phyloP scores from a whole-genome alignment of 164 flowering plant genomes.

The Nymphaea thermarum region DNA sequence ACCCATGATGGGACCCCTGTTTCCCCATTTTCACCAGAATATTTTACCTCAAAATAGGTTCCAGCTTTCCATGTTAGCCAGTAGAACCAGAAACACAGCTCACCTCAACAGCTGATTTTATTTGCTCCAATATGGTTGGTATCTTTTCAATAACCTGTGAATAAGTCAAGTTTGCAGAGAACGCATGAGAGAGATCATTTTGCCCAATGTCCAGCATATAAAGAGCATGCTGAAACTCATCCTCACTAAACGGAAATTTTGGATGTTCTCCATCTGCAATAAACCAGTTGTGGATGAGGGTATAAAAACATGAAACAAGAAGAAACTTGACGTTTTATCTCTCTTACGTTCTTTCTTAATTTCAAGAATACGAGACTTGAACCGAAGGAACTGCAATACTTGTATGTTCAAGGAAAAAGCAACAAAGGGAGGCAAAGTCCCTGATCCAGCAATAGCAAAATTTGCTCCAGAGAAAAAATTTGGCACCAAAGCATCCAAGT shows the following conservation, averaged over 20 bases:
- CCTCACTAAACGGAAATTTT: conserved; percentile 16
- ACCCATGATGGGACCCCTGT: too few species aligned
- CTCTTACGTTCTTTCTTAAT: conserved; percentile 19
- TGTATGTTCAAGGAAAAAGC: conserved; percentile 36
- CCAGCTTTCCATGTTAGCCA: background rate
- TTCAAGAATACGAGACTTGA: conserved; percentile 27
- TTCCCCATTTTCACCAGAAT: too few species aligned
- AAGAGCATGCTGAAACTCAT: conserved; percentile 36
- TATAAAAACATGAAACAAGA: background rate
- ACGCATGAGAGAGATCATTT: conserved; percentile 33
- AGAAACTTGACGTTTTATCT: background rate
- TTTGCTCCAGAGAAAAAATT: conserved; percentile 49
- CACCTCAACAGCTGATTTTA: conserved; percentile 25
- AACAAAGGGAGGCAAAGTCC: conserved; percentile 22
- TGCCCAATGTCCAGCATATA: conserved; percentile 56
- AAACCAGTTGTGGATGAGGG: background rate
- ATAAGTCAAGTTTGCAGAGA: conserved; percentile 22
- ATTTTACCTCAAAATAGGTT: too few species aligned
- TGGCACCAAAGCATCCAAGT: conserved; percentile 36
- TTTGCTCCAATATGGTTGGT: conserved; percentile 35
- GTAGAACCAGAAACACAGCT: background rate
- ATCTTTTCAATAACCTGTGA: conserved; percentile 23
- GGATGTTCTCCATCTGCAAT: background rate
- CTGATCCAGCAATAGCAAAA: conserved; percentile 48
- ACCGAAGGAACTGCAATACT: conserved; percentile 36